Percentiles rank a stretch among this genome's conserved stretches.
These are phyloP conservation scores for Tylopilus felleus DNA, from an alignment of 768 basidiomycete genomes.

Conservation along the genomic window DNA sequence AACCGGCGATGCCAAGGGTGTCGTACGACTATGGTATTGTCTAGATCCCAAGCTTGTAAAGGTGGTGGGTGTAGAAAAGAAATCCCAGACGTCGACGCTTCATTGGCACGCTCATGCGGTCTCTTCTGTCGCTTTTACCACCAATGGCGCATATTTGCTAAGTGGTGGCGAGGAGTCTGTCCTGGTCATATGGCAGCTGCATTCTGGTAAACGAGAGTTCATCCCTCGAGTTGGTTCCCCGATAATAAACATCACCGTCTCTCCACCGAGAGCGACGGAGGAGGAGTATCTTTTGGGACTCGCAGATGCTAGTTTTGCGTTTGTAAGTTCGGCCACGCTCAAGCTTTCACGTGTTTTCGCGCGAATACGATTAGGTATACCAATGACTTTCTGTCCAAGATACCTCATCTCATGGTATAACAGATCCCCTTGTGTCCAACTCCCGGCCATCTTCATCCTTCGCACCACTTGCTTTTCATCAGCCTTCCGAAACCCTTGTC, in stretches of 20 bases:
- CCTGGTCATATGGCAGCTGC: constrained; percentile 95
- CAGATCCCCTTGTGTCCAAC: constrained; percentile 37
- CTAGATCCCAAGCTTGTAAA: constrained; percentile 57
- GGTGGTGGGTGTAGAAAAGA: constrained; percentile 66
- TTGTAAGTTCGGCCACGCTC: constrained; percentile 69
- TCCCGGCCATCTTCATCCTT: constrained; percentile 36
- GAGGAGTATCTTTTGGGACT: constrained; percentile 88
- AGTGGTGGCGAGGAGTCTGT: constrained; percentile 96
- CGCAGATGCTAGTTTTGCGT: constrained; percentile 75
- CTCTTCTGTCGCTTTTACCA: constrained; percentile 78
- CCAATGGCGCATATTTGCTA: constrained; percentile 88
- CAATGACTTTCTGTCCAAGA: not conserved
- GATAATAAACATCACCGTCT: constrained; percentile 66
- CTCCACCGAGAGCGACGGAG: constrained; percentile 47
- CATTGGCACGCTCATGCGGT: constrained; percentile 99
- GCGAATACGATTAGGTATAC: constrained; percentile 73
- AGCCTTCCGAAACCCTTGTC: constrained; percentile 68
- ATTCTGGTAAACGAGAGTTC: constrained; percentile 85
- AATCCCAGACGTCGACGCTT: constrained; percentile 77
- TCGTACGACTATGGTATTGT: constrained; percentile 91
- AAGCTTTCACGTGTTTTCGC: constrained; percentile 71
- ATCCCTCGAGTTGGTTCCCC: constrained; percentile 90
- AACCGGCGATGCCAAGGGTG: constrained; percentile 84
- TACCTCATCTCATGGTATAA: not conserved
- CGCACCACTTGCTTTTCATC: constrained; percentile 75